Conservation (phyloP, 1,139 yeast genomes). For the Hyphopichia fennica region DNA sequence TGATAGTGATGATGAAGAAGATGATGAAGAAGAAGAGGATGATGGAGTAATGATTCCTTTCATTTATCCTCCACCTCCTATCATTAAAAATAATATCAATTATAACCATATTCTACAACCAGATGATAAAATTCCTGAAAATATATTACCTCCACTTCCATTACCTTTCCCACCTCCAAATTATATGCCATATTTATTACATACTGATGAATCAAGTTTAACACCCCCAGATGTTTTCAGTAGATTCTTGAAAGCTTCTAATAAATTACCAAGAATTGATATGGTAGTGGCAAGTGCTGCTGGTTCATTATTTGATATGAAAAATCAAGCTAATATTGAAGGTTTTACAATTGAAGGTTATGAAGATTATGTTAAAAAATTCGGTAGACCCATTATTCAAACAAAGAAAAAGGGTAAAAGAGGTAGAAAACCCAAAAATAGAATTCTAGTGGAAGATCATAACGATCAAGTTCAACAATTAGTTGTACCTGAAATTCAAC, state of each 20-base stretch:
- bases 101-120: background rate
- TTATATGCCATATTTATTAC: slow-evolving; percentile 49
- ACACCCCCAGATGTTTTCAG: slow-evolving; percentile 40
- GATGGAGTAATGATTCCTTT: slow-evolving; percentile 47
- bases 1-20: slow-evolving; percentile 7
- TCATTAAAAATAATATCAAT: slow-evolving; percentile 15
- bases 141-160: slow-evolving; percentile 29
- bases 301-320: slow-evolving; percentile 42
- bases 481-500: too few species aligned
- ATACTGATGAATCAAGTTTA: slow-evolving; percentile 36
- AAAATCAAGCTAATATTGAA: slow-evolving; percentile 34
- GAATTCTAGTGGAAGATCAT: background rate
- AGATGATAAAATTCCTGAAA: background rate
- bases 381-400: background rate
- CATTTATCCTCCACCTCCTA: slow-evolving; percentile 47
- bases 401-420: background rate
- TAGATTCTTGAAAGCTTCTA: slow-evolving; percentile 38
- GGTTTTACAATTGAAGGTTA: slow-evolving; percentile 25
- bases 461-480: too few species aligned
- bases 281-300: slow-evolving; percentile 55
- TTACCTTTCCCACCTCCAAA: slow-evolving; percentile 50
- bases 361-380: slow-evolving; percentile 8
- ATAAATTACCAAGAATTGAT: slow-evolving; percentile 39
- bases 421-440: background rate
- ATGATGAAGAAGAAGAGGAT: slow-evolving; percentile 9